A percentile compares a stretch with the other conserved stretches of the same genome.
These are phyloP conservation scores for Colletotrichum cuscutae DNA, from an alignment of 2,329 filamentous ascomycete genomes.

Conservation along the genomic window DNA sequence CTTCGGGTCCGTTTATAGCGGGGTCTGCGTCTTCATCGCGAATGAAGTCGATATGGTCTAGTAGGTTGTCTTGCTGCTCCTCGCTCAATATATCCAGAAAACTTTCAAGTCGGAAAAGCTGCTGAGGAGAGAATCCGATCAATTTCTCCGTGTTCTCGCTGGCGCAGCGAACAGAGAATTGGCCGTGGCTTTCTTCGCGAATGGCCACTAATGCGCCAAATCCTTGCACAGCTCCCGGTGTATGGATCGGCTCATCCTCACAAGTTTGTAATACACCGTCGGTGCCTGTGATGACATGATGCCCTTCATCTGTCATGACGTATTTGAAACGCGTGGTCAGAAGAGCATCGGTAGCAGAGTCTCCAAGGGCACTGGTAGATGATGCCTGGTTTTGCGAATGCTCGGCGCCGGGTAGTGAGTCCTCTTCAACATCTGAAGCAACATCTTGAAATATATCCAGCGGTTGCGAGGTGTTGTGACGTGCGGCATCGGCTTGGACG, in stretches of 20 bases:
- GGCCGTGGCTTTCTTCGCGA: slow-evolving; percentile 75
- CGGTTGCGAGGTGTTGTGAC: slow-evolving; percentile 48
- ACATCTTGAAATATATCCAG: slow-evolving; percentile 41
- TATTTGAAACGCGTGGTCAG: slow-evolving; percentile 83
- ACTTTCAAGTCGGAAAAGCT: slow-evolving; percentile 78
- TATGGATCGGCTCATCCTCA: slow-evolving; percentile 91
- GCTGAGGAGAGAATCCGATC: slow-evolving; percentile 79
- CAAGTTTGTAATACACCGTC: slow-evolving; percentile 81
- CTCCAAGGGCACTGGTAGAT: slow-evolving; percentile 1
- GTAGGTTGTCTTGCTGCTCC: slow-evolving; percentile 83
- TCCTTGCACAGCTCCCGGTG: slow-evolving; percentile 82
- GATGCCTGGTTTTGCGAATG: not conserved
- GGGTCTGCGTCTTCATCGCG: slow-evolving; percentile 84
- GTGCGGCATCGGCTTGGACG: slow-evolving; percentile 56
- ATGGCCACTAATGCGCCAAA: slow-evolving; percentile 84
- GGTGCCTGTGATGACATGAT: slow-evolving; percentile 84
- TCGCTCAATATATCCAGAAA: slow-evolving; percentile 88
- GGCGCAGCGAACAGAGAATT: slow-evolving; percentile 75
- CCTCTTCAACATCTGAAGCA: slow-evolving; percentile 41
- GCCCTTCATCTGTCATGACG: slow-evolving; percentile 78
- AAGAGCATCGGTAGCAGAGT: slow-evolving; percentile 42
- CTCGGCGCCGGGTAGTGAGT: not conserved
- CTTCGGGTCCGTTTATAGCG: slow-evolving; percentile 80
- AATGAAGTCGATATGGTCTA: slow-evolving; percentile 90
- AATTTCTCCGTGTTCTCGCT: slow-evolving; percentile 84